Conservation (phyloP, 176 grass and related monocot species). For the Carex cristatella region DNA sequence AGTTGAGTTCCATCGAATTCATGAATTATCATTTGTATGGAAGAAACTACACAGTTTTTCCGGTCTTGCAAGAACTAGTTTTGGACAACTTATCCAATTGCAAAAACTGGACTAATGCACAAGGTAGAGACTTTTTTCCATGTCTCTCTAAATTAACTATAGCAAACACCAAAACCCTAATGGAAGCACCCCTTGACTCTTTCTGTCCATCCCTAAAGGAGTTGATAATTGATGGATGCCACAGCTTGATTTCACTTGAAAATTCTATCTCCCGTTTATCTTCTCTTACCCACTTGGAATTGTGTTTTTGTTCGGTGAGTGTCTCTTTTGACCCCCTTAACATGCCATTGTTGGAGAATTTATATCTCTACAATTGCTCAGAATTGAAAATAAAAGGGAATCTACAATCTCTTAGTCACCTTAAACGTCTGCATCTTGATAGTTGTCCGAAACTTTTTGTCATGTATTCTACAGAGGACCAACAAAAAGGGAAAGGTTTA, state of each 20-base stretch:
- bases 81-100: too few relatives aligned
- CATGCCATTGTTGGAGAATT: background rate
- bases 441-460: background rate
- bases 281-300: background rate
- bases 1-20: too few relatives aligned
- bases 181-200: background rate
- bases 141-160: background rate
- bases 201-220: background rate
- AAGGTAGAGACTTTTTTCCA: background rate
- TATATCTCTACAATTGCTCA: background rate
- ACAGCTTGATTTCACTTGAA: too few relatives aligned
- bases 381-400: background rate
- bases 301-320: fast-evolving
- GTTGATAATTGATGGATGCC: background rate
- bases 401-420: background rate
- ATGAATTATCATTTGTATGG: too few relatives aligned
- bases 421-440: background rate
- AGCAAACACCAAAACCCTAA: background rate
- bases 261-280: too few relatives aligned
- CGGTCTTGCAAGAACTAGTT: too few relatives aligned
- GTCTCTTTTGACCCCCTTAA: background rate
- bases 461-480: background rate
- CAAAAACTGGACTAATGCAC: too few relatives aligned
- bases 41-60: too few relatives aligned
- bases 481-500: background rate